Conservation (phyloP, 2,329 filamentous ascomycete species). For the Aspergillus fischeri region DNA sequence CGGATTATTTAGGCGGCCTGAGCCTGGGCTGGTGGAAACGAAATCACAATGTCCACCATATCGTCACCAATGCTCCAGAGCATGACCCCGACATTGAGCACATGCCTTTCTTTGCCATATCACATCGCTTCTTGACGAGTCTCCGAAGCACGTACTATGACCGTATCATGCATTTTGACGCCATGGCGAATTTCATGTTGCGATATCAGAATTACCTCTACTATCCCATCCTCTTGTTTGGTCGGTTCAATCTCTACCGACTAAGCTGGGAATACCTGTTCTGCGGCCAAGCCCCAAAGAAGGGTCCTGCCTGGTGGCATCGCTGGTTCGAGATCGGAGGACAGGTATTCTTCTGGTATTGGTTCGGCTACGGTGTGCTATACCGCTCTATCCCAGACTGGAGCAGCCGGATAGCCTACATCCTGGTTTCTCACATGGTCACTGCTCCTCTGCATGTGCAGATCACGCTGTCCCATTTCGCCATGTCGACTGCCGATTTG, state of each 20-base stretch:
- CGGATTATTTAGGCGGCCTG: constrained; percentile 82
- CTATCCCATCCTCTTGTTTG: constrained; percentile 74
- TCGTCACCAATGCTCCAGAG: constrained; percentile 91
- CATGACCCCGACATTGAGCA: constrained; percentile 95
- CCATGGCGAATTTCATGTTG: constrained; percentile 64
- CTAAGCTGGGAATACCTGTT: constrained; percentile 77
- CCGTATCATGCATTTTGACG: constrained; percentile 72
- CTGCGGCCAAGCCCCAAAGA: constrained; percentile 64
- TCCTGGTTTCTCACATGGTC: constrained; percentile 75
- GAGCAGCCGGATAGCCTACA: constrained; percentile 66
- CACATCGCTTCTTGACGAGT: constrained; percentile 70
- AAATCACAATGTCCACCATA: constrained; percentile 94
- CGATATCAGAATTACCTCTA: constrained; percentile 77
- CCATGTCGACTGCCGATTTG: constrained; percentile 85
- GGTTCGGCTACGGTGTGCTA: constrained; percentile 79
- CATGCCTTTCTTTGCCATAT: constrained; percentile 82
- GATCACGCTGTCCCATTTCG: constrained; percentile 88
- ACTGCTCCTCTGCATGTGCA: constrained; percentile 82
- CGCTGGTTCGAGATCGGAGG: constrained; percentile 74
- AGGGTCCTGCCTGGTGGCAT: constrained; percentile 78
- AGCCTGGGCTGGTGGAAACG: constrained; percentile 97
- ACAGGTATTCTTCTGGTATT: constrained; percentile 76
- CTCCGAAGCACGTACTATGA: constrained; percentile 81
- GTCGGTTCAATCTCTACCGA: constrained; percentile 81
- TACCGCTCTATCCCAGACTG: constrained; percentile 68